Percentiles rank a stretch among this genome's conserved stretches.
Evolutionary conservation across 2,329 filamentous ascomycete species (phyloP).

Genomic region (Aureobasidium sp.): DNA sequence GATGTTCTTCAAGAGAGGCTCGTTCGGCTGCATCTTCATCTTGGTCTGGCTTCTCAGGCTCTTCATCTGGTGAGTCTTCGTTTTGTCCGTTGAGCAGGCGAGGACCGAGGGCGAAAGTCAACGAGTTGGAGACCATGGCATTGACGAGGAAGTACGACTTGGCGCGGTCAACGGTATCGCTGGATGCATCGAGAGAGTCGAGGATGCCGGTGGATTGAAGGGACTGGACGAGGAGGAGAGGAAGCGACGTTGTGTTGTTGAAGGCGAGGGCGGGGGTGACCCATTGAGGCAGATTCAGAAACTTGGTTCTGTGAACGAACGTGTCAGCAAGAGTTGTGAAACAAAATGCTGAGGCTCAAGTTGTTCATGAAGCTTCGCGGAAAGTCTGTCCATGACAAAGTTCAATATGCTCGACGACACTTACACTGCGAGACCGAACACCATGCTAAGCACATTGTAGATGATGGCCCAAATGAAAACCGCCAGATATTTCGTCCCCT

Average conservation of each 20-base stretch:
- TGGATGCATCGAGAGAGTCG: constrained; percentile 46
- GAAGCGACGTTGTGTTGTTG: constrained; percentile 64
- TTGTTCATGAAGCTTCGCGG: background rate
- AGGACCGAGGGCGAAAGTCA: constrained; percentile 72
- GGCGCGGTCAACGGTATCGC: constrained; percentile 61
- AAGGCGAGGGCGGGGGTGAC: constrained; percentile 60
- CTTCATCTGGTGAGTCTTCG: constrained; percentile 43
- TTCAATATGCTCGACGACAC: background rate
- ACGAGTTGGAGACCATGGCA: constrained; percentile 67
- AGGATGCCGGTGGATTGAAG: constrained; percentile 65
- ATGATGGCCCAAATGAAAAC: constrained; percentile 54
- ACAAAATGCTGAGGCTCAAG: background rate
- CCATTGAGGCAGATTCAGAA: constrained; percentile 59
- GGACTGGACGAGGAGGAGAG: constrained; percentile 58
- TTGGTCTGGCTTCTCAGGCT: constrained; percentile 26
- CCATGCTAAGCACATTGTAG: constrained; percentile 57
- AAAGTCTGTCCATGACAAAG: background rate
- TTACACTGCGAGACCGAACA: constrained; percentile 45
- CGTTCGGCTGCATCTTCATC: constrained; percentile 32
- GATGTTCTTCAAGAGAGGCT: constrained; percentile 23
- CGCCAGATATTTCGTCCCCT: constrained; percentile 27
- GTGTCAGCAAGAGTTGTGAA: background rate
- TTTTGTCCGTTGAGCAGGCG: constrained; percentile 57
- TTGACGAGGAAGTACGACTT: constrained; percentile 74
- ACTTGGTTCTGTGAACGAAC: constrained; percentile 32